Evolutionary conservation across 192 early-diverging fungal genomes (phyloP).

Genomic region (Coemansia sp.): DNA sequence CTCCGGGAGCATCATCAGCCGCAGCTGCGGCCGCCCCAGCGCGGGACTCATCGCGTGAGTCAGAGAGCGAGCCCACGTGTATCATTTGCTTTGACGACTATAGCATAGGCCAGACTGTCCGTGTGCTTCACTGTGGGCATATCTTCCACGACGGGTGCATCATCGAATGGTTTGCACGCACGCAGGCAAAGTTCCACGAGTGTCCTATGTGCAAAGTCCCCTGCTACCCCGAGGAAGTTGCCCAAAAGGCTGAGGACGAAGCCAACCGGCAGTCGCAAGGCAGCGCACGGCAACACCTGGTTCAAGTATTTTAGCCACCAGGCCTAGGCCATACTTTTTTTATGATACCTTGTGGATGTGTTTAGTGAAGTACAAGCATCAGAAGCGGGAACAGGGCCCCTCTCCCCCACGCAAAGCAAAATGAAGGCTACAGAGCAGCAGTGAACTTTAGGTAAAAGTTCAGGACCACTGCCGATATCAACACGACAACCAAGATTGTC

Average conservation of each 20-base stretch:
- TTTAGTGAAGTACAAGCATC: background rate
- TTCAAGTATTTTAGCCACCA: conserved; percentile 30
- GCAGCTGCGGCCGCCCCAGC: no score
- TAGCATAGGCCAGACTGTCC: conserved; percentile 47
- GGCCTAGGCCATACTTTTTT: background rate
- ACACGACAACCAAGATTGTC: conserved; percentile 49
- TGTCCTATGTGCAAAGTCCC: conserved; percentile 42
- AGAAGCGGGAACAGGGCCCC: background rate
- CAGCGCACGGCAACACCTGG: background rate
- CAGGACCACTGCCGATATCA: conserved; percentile 59
- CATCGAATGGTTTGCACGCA: conserved; percentile 37
- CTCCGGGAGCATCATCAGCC: no score
- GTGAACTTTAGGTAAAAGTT: conserved; percentile 57
- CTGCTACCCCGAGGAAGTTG: conserved; percentile 23
- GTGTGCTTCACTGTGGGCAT: conserved; percentile 60
- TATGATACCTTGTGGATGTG: background rate
- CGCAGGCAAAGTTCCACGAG: conserved; percentile 30
- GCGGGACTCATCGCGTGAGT: no score
- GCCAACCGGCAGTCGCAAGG: background rate
- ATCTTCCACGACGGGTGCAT: conserved; percentile 62
- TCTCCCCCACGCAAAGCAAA: no score
- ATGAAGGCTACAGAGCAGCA: no score
- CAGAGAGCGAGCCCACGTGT: conserved; percentile 50
- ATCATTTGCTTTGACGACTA: conserved; percentile 66
- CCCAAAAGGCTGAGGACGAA: conserved; percentile 13